These are phyloP conservation scores for Trichophyton schoenleinii DNA, from an alignment of 2,329 filamentous ascomycete species.

Conservation along the genomic window DNA sequence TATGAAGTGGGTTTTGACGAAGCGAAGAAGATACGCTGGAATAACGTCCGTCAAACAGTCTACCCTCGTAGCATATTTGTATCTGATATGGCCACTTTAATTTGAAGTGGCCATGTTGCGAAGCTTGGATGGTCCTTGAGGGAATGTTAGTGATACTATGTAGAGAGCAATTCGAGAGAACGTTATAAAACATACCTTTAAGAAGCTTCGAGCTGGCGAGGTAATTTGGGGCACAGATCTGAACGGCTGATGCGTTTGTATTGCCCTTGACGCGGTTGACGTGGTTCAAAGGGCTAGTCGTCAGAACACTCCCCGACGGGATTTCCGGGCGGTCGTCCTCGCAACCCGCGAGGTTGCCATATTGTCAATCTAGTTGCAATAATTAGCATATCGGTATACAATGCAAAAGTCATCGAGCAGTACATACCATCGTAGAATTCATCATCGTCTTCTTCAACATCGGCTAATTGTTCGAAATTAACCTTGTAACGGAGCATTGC, in stretches of 20 bases:
- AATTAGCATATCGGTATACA: slow-evolving; percentile 5
- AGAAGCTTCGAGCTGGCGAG: slow-evolving; percentile 27
- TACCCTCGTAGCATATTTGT: not conserved
- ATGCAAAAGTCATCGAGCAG: not conserved
- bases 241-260: slow-evolving; percentile 23
- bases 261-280: slow-evolving; percentile 24
- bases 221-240: slow-evolving; percentile 21
- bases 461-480: slow-evolving; percentile 97
- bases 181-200: slow-evolving; percentile 22
- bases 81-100: not conserved
- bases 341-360: slow-evolving; percentile 72
- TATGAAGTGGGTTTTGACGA: not conserved
- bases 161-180: not conserved
- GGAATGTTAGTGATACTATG: not conserved
- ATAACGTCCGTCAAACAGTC: slow-evolving; percentile 3
- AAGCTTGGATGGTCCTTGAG: slow-evolving; percentile 34
- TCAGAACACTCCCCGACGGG: slow-evolving; percentile 42
- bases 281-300: slow-evolving; percentile 37
- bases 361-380: slow-evolving; percentile 62
- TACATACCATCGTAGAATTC: slow-evolving; percentile 69
- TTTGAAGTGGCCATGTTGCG: slow-evolving; percentile 18
- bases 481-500: slow-evolving; percentile 98
- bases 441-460: slow-evolving; percentile 76
- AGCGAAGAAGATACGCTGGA: not conserved
- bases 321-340: slow-evolving; percentile 66